These are phyloP conservation scores for Cladosporium oxysporum DNA, from an alignment of 2,329 filamentous ascomycete species.

Conservation along the genomic window DNA sequence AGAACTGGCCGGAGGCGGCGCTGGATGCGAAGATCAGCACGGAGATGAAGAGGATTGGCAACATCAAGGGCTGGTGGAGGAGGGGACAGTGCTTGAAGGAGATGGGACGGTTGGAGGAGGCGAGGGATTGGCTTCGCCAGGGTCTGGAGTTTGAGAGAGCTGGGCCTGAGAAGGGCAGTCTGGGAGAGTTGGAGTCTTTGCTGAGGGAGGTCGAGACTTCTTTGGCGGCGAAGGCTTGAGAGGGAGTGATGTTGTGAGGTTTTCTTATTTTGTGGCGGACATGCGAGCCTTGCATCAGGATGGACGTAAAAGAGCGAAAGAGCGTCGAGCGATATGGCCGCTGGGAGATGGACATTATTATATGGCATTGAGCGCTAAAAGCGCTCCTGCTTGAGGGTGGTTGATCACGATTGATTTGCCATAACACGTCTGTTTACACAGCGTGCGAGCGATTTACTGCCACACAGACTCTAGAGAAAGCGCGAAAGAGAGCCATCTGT, in stretches of 20 bases:
- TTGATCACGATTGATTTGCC: not conserved
- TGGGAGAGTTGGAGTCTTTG: constrained; percentile 36
- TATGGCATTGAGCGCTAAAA: not conserved
- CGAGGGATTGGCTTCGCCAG: constrained; percentile 72
- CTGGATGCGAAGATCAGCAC: constrained; percentile 86
- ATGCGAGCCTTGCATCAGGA: not conserved
- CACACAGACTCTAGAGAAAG: not conserved
- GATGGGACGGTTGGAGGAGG: constrained; percentile 87
- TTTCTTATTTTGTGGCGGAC: not conserved
- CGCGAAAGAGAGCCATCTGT: not conserved
- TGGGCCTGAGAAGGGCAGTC: constrained; percentile 34
- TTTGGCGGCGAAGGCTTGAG: constrained; percentile 16
- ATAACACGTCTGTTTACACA: not conserved
- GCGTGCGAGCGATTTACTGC: not conserved
- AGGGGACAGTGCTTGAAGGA: constrained; percentile 81
- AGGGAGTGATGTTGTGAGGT: not conserved
- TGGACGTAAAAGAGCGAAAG: no score
- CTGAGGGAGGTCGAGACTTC: constrained; percentile 28
- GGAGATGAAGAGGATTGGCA: constrained; percentile 81
- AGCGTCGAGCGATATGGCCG: not conserved
- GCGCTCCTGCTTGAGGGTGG: not conserved
- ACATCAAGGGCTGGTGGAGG: constrained; percentile 94
- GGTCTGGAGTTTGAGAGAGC: constrained; percentile 65
- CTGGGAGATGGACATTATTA: not conserved
- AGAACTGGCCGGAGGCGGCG: constrained; percentile 81